Conservation (phyloP, 2,329 filamentous ascomycete species). For the Chrysosporium queenslandicum region DNA sequence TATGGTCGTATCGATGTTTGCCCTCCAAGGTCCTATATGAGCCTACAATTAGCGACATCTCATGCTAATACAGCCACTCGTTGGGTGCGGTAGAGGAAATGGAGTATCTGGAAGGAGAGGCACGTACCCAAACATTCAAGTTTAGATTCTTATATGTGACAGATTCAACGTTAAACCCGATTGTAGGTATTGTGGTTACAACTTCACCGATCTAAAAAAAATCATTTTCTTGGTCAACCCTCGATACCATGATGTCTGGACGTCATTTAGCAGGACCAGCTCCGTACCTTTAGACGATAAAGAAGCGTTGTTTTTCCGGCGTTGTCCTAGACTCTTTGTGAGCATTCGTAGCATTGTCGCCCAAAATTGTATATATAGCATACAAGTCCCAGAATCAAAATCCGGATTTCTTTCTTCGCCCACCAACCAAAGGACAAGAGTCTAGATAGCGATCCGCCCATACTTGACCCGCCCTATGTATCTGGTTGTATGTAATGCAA, state of each 20-base stretch:
- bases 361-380: slow-evolving; percentile 22
- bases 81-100: too few species aligned
- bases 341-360: not conserved
- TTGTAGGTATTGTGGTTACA: slow-evolving; percentile 96
- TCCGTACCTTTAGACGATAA: slow-evolving; percentile 78
- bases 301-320: slow-evolving; percentile 95
- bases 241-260: not conserved
- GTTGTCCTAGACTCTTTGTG: slow-evolving; percentile 61
- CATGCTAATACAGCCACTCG: not conserved
- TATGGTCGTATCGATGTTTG: slow-evolving; percentile 98
- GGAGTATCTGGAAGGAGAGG: too few species aligned
- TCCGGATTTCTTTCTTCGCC: slow-evolving; percentile 95
- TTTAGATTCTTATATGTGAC: slow-evolving; percentile 98
- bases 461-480: slow-evolving; percentile 31
- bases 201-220: slow-evolving; percentile 78
- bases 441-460: slow-evolving; percentile 49
- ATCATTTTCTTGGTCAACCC: not conserved
- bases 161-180: slow-evolving; percentile 98
- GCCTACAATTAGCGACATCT: not conserved
- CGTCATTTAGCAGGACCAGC: not conserved
- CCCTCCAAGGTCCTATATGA: slow-evolving; percentile 71
- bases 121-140: slow-evolving; percentile 90
- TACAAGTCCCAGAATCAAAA: slow-evolving; percentile 89
- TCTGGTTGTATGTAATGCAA: not conserved
- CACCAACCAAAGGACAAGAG: slow-evolving; percentile 63